Evolutionary conservation across 1,284 basidiomycete genomes (phyloP).

Genomic region (Apiotrichum sp.): DNA sequence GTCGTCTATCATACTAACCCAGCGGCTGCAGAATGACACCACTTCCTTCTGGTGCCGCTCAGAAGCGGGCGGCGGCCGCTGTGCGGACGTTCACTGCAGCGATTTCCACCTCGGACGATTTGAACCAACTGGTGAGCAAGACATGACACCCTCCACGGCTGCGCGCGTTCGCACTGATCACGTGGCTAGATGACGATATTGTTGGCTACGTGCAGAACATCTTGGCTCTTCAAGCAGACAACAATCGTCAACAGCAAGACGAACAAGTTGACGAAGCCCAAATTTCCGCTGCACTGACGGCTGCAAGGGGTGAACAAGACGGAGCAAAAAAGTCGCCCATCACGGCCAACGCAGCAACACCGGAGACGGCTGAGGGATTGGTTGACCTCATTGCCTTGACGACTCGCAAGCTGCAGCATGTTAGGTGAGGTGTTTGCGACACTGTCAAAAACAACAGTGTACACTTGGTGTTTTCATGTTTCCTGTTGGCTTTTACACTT

Average conservation of each 20-base stretch:
- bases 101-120: slow-evolving; percentile 29
- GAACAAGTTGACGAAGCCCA: background rate
- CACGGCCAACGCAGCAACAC: background rate
- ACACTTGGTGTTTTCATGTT: background rate
- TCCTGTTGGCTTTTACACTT: background rate
- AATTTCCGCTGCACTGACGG: slow-evolving; percentile 8
- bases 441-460: background rate
- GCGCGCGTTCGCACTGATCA: slow-evolving; percentile 6
- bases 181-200: slow-evolving; percentile 30
- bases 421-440: background rate
- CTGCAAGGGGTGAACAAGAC: slow-evolving; percentile 4
- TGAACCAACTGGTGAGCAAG: slow-evolving; percentile 30
- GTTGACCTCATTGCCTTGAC: background rate
- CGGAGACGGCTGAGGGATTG: background rate
- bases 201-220: slow-evolving; percentile 23
- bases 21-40: slow-evolving; percentile 24
- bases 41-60: slow-evolving; percentile 25
- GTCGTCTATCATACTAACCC: slow-evolving; percentile 35
- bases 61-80: slow-evolving; percentile 35
- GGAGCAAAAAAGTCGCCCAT: background rate
- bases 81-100: slow-evolving; percentile 31
- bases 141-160: too few relatives aligned
- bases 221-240: slow-evolving; percentile 1
- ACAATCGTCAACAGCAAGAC: background rate
- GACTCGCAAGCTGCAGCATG: background rate